Base-by-base conservation (phyloP, 2,329 filamentous ascomycete species). In the Chrysoporthe cubensis region DNA sequence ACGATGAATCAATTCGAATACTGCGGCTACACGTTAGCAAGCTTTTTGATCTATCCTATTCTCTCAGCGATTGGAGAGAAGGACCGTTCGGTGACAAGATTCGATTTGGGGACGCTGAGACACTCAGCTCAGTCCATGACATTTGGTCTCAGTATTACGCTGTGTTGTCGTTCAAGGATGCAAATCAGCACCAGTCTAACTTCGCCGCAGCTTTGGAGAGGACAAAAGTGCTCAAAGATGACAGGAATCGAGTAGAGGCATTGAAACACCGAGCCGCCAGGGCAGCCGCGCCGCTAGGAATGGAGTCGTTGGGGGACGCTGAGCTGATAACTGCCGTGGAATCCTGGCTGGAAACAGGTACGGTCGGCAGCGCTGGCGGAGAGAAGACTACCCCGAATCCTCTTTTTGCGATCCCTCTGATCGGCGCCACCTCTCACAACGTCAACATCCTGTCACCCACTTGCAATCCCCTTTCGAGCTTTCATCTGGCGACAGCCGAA, bases 401-500 rank as follows among this genome's bases (percentile, higher is more conserved):
- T 50, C 74, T 83, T 50, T 81, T 84, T 65, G 76, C 79, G 34
- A 72, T 69, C n/a, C 70, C 78, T 0, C 67, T 82, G 3, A 79
- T 78, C 0, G 69, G 74, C 3, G 69, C 74, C n/a, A 76, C 77
- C 6, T 26, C 1, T 32, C 32, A 32, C 3, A 32, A 2, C 4
- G 21, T 40, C 21, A 61, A 16, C 1, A 69, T 77, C 2, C 75
- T 88, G 40, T 82, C 85, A 67, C 83, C 84, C 72, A 79, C 77
- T 4, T 80, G 80, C 4, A 79, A 89, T 68, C 87, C 88, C 0
- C 69, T 88, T 0, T 72, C 83, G 6, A 83, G 86, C 1, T 90
- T 85, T 67, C 87, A 90, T 74, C 78, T 89, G n/a, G 84, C 85
- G 2, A 76, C 80, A 0, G 83, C 81, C 2, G 81, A 79, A 67